Base-by-base conservation (phyloP, 2,329 filamentous ascomycete genomes). In the Talaromyces pinophilus region DNA sequence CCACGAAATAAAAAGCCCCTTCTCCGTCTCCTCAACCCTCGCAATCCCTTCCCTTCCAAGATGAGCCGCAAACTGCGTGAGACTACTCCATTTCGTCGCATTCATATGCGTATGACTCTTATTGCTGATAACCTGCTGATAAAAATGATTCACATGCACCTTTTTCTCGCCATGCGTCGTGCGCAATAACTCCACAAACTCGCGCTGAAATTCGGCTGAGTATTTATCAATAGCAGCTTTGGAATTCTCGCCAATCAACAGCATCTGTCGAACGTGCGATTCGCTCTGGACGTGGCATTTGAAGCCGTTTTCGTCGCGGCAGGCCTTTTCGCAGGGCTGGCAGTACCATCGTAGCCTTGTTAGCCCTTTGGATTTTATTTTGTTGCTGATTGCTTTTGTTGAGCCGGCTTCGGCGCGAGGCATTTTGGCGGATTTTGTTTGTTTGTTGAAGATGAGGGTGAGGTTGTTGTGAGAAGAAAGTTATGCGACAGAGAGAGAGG, bases 291-390 rank as follows among this genome's bases (percentile, higher is more conserved):
- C 90, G 80, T 98, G 94, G 82, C 78, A 92, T 79, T 93, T 93
- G 81, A 93, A 96, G 30, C 90, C 93, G 80, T 98, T 97, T 71
- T 93, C 92, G 76, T 97, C 93, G 67, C 91, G 85, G 76, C 87
- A 88, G 72, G 92, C 90, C 67, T 87, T 84, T 75, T 92, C 86
- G 81, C 55, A 62, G 28, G 60, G 87, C 76, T 91, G 88, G 75
- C 93, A 97, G 81, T 93, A 98, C 91, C 92, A 99, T 76, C 94
- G 87, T 63, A 99, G 83, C 6, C 94, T 86, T 74, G 95, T 90
- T 17, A 88, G 79, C 50, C 83, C 83, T 72, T 82, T 81, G 69
- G 88, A 86, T 81, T 97, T 97, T 82, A 97, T 89, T 81, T 93
- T 90, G 82, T 98, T 98, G 80, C 87, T 88, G 67, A 98, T 86